Evolutionary conservation across 2,329 filamentous ascomycete genomes (phyloP), one percentile per base, ranked within the genome.

Genomic region (Cercospora sp.): DNA sequence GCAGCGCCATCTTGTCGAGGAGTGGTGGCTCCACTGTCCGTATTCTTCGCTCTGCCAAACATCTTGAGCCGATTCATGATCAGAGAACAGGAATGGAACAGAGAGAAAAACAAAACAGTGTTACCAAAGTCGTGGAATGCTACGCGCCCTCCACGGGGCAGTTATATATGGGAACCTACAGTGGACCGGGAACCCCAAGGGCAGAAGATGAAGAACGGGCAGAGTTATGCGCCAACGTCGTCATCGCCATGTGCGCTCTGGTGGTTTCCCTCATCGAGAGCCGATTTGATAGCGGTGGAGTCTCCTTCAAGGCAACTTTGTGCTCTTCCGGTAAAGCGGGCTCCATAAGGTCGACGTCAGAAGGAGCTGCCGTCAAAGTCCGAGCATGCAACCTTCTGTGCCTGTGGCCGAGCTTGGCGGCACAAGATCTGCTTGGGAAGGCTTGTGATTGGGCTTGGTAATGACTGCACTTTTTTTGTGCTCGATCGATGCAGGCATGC

Each of bases 201-300:
- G 66, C 55, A 64, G 36, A 28, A 42, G 61, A 23, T 60, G 39
- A 51, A 16, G 12, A 61, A 58, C 10, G 23, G 45, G 45, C 39
- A 61, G 18, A 60, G 10, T 60, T 31, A 53, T 45, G 33, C 55
- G 39, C 36, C 20, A 60, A 36, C 57, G 60, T 64, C 66, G 66
- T 67, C 66, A 67, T 67, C 61, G 66, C 63, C 39, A 65, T 60
- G 63, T 65, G 55, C 57, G 9, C 53, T 36, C 48, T 64, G 51
- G 23, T 53, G 23, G n/a, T 5, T 28, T 16, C 39, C 60, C 4
- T 23, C 31, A 59, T 59, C 28, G 55, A 28, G 28, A 12, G 55
- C 55, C 55, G 55, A 59, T 36, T 12, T 16, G 55, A 31, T 8
- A 51, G 36, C 36, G 36, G 60, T 62, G 60, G 60, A 62, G 60